These are phyloP conservation scores for Eimeria sp. DNA, from an alignment of 169 alveolate species.

Conservation along the genomic window DNA sequence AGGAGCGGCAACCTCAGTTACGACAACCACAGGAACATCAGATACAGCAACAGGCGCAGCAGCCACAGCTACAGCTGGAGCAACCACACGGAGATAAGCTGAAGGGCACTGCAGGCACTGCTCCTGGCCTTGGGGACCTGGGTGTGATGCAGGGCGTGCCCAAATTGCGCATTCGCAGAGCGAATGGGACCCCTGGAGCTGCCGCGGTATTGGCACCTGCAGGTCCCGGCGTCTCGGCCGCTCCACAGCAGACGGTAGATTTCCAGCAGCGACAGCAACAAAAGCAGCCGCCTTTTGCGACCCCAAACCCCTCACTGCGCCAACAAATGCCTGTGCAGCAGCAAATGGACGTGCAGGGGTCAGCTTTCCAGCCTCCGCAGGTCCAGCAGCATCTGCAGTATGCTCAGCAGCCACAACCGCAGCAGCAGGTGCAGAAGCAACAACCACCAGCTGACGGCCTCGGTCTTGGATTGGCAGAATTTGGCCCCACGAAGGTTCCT, in stretches of 20 bases:
- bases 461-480: slow-evolving; percentile 45
- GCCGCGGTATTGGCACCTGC: background rate
- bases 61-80: slow-evolving; percentile 17
- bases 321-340: slow-evolving; percentile 4
- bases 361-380: background rate
- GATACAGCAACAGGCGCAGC: background rate
- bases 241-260: background rate
- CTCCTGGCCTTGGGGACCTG: slow-evolving; percentile 16
- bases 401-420: slow-evolving; percentile 15
- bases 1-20: slow-evolving; percentile 8
- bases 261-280: slow-evolving; percentile 37
- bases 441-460: slow-evolving; percentile 26
- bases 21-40: slow-evolving; percentile 10
- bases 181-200: slow-evolving; percentile 26
- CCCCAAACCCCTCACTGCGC: background rate
- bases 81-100: background rate
- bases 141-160: slow-evolving; percentile 23
- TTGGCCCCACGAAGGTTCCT: slow-evolving; percentile 51
- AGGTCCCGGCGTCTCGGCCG: slow-evolving; percentile 11
- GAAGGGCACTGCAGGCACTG: background rate
- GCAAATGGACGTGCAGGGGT: slow-evolving; percentile 68
- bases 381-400: slow-evolving; percentile 19
- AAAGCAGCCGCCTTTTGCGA: background rate
- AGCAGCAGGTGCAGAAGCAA: slow-evolving; percentile 19
- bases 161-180: slow-evolving; percentile 53